A percentile compares a stretch with the other conserved stretches of the same genome.
phyloP scores from a whole-genome alignment of 2,329 filamentous ascomycete species.

The Venturia asperata region DNA sequence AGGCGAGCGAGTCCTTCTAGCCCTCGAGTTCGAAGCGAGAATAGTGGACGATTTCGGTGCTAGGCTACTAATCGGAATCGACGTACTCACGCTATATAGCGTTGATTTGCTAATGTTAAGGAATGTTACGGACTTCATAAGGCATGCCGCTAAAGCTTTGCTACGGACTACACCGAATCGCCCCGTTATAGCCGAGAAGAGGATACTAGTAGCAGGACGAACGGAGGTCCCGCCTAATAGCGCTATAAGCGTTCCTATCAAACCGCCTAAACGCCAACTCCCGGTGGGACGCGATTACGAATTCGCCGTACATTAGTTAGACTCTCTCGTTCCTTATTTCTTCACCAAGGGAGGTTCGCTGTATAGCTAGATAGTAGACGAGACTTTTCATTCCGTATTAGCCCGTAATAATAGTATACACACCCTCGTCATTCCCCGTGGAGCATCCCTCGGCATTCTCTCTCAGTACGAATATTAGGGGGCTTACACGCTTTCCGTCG shows the following conservation, averaged over 20 bases:
- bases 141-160: background rate
- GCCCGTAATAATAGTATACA: background rate
- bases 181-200: background rate
- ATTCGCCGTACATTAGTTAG: background rate
- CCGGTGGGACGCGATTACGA: background rate
- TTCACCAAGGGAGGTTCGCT: background rate
- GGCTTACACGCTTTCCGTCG: too few relatives aligned
- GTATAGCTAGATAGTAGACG: background rate
- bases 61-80: background rate
- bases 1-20: background rate
- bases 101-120: background rate
- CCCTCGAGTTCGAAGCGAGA: background rate
- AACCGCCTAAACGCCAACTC: background rate
- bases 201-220: background rate
- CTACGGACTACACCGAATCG: background rate
- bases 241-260: background rate
- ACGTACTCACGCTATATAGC: background rate
- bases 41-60: background rate
- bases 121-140: background rate
- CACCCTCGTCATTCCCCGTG: background rate
- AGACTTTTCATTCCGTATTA: background rate
- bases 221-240: background rate
- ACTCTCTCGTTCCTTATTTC: background rate
- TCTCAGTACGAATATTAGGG: background rate
- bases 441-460: background rate